phyloP scores from a whole-genome alignment of 257 asterid genomes.

The Solanum pennellii region DNA sequence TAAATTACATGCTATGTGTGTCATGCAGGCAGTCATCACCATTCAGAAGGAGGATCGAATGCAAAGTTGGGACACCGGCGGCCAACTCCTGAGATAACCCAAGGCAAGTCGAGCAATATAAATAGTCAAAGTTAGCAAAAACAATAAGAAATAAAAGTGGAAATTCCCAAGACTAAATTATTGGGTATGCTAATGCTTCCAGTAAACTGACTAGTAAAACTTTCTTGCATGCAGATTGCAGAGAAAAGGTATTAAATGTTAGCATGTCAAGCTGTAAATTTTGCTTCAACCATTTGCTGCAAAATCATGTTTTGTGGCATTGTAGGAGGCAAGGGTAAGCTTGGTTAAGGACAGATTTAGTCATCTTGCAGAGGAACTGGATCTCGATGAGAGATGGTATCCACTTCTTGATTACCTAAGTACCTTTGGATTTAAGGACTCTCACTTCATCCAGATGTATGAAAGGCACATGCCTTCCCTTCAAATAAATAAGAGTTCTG shows the following conservation, averaged over 20 bases:
- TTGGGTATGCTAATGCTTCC: slow-evolving; percentile 7
- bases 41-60: slow-evolving; percentile 16
- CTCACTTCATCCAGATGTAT: slow-evolving; percentile 77
- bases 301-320: slow-evolving; percentile 7
- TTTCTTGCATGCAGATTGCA: slow-evolving; percentile 12
- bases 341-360: slow-evolving; percentile 29
- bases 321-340: slow-evolving; percentile 37
- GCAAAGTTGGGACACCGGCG: slow-evolving; percentile 9
- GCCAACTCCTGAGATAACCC: slow-evolving; percentile 10
- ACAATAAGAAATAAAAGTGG: slow-evolving; percentile 10
- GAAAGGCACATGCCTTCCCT: slow-evolving; percentile 96
- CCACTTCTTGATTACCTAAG: slow-evolving; percentile 81
- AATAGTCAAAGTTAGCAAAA: slow-evolving; percentile 10
- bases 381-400: slow-evolving; percentile 64
- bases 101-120: slow-evolving; percentile 18
- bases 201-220: neutral
- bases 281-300: neutral
- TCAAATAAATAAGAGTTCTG: slow-evolving; percentile 73
- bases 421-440: slow-evolving; percentile 71
- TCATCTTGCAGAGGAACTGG: slow-evolving; percentile 60
- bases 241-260: slow-evolving; percentile 29
- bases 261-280: neutral
- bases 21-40: slow-evolving; percentile 30
- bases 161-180: slow-evolving; percentile 7
- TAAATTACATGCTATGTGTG: neutral